A percentile compares a stretch with the other conserved stretches of the same genome.
Evolutionary conservation across 306 rosid species (phyloP).

Genomic region (Mimosa bimucronata): DNA sequence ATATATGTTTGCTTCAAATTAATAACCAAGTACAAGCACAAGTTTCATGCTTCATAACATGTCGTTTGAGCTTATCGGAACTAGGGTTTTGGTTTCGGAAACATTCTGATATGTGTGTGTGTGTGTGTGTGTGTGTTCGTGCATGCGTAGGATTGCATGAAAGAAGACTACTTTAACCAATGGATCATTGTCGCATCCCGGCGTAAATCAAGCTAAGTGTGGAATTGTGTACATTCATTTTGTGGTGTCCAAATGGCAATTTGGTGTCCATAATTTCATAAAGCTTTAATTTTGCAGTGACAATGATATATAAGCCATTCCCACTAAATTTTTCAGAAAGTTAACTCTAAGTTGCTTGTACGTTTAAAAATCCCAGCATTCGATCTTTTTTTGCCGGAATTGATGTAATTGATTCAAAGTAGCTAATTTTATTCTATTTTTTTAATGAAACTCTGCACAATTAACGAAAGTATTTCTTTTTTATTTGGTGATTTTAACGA

Average conservation of each 20-base stretch:
- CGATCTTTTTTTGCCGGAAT: not conserved
- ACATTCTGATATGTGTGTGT: not conserved
- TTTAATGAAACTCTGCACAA: not conserved
- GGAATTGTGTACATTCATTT: not conserved
- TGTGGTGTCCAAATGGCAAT: conserved; percentile 8
- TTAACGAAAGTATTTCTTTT: not conserved
- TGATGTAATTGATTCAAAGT: not conserved
- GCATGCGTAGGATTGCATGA: not conserved
- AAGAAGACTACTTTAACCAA: not conserved
- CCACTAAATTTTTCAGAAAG: conserved; percentile 3
- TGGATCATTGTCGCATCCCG: not conserved
- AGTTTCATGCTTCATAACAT: not conserved
- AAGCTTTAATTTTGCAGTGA: not conserved
- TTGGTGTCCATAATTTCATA: not conserved
- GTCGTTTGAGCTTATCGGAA: not conserved
- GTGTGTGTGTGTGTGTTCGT: too few relatives aligned
- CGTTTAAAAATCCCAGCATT: not conserved
- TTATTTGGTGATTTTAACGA: too few relatives aligned
- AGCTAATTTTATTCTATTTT: not conserved
- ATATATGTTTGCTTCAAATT: not conserved
- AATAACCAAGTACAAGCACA: too few relatives aligned
- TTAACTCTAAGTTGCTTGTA: conserved; percentile 11
- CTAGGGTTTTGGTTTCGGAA: not conserved
- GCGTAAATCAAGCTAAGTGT: not conserved
- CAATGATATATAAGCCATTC: not conserved